These are phyloP conservation scores for Haematococcus lacustris DNA, from an alignment of 139 green algal species.

Conservation along the genomic window DNA sequence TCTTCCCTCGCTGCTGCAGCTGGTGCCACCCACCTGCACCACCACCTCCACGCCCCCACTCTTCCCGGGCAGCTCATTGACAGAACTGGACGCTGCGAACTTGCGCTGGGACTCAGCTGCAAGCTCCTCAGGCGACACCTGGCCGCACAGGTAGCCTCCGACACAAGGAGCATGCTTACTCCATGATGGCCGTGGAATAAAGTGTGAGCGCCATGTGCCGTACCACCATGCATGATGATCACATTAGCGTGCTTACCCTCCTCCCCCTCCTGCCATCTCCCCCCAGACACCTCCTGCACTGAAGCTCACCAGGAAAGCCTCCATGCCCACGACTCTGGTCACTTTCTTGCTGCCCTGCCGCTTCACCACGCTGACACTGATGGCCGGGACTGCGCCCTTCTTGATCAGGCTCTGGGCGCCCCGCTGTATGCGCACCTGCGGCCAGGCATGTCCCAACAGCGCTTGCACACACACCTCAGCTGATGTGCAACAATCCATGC, in stretches of 20 bases:
- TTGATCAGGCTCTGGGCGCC: constrained; percentile 9
- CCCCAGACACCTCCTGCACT: no score
- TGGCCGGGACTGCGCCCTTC: constrained; percentile 2
- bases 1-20: no score
- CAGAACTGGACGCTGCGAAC: background rate
- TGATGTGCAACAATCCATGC: background rate
- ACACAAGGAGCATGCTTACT: no score
- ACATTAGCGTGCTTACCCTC: no score
- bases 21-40: background rate
- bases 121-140: background rate
- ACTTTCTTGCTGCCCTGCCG: constrained; percentile 49
- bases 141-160: no score
- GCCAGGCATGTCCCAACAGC: background rate
- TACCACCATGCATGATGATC: no score
- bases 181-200: no score
- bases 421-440: constrained; percentile 30
- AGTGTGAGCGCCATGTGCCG: no score
- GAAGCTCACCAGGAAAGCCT: constrained; percentile 38
- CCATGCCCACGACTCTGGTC: constrained; percentile 32
- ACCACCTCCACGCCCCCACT: background rate
- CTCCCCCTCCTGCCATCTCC: no score
- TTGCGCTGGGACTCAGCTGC: background rate
- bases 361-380: constrained; percentile 37
- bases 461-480: constrained; percentile 7
- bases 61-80: constrained; percentile 2